A percentile compares a stretch with the other conserved stretches of the same genome.
These are phyloP conservation scores for Boletus barrowsii DNA, from an alignment of 768 basidiomycete genomes.

Conservation along the genomic window DNA sequence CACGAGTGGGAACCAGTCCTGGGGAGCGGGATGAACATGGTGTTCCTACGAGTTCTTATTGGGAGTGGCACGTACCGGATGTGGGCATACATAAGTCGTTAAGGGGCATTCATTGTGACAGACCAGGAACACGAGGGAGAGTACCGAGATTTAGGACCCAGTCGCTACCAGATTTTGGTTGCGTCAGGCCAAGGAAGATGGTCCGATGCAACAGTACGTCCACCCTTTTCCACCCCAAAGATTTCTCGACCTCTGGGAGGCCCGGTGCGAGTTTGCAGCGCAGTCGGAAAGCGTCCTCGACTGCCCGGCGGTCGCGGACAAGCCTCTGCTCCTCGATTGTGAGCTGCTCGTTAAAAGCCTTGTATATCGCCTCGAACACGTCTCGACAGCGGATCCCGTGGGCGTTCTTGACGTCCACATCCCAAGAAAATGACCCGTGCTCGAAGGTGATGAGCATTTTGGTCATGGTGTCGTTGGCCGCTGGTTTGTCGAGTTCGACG, in stretches of 20 bases:
- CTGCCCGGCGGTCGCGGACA: conserved; percentile 28
- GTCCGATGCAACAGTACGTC: conserved; percentile 53
- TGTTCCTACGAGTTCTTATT: no score
- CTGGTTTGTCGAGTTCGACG: conserved; percentile 41
- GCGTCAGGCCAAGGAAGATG: conserved; percentile 51
- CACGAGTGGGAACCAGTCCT: conserved; percentile 24
- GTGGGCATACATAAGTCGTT: no score
- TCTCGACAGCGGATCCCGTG: conserved; percentile 53
- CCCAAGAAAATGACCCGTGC: conserved; percentile 35
- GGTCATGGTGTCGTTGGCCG: conserved; percentile 41
- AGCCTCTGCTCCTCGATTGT: conserved; percentile 43
- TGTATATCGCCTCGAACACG: conserved; percentile 56
- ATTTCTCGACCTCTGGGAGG: conserved; percentile 36
- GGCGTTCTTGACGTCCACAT: conserved; percentile 41
- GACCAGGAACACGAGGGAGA: conserved; percentile 2
- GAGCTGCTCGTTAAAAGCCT: conserved; percentile 44
- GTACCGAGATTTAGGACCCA: conserved; percentile 37
- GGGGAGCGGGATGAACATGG: neutral
- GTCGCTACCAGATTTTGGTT: conserved; percentile 31
- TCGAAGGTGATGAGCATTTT: conserved; percentile 50
- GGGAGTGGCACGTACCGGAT: no score
- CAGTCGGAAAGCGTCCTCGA: conserved; percentile 43
- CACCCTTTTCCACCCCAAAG: conserved; percentile 52
- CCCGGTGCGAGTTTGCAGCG: conserved; percentile 44
- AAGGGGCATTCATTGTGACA: conserved; percentile 3